Conservation (phyloP, 441 rosid genomes). For the Populus hybrid region DNA sequence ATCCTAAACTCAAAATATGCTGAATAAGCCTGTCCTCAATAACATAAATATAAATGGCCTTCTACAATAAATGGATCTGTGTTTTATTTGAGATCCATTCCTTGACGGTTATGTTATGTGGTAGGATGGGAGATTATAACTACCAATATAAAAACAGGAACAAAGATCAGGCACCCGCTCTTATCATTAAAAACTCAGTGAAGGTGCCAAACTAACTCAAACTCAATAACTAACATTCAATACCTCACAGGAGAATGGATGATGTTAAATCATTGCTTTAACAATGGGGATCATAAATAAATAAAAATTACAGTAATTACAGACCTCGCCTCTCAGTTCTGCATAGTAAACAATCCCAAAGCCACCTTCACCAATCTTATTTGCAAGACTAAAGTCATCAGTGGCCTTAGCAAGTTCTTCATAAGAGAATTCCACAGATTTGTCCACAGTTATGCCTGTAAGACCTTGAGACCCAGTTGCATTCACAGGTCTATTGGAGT, state of each 20-base stretch:
- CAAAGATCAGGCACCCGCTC: neutral
- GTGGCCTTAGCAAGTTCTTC: slow-evolving; percentile 37
- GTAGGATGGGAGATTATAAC: neutral
- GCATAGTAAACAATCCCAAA: slow-evolving; percentile 93
- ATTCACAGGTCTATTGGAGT: slow-evolving; percentile 34
- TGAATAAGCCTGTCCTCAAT: neutral
- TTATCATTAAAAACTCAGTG: slow-evolving; percentile 4
- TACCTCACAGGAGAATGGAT: neutral
- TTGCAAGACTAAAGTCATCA: slow-evolving; percentile 66
- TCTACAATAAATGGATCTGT: neutral
- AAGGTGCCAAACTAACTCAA: slow-evolving; percentile 1
- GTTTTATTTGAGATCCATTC: neutral
- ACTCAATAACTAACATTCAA: neutral
- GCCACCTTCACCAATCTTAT: slow-evolving; percentile 92
- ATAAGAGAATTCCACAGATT: slow-evolving; percentile 40
- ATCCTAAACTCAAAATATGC: neutral
- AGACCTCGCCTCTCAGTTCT: slow-evolving; percentile 88
- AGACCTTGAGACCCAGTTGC: slow-evolving; percentile 41
- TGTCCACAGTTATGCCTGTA: slow-evolving; percentile 69
- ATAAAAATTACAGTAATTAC: slow-evolving; percentile 14
- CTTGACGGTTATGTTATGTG: neutral
- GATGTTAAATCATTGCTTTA: neutral
- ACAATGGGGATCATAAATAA: neutral
- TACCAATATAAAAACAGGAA: neutral
- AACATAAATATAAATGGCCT: neutral